Percentiles rank a stretch among this genome's conserved stretches.
Conservation (phyloP, 495 filamentous ascomycete genomes). For the Penicillium paradoxum region DNA sequence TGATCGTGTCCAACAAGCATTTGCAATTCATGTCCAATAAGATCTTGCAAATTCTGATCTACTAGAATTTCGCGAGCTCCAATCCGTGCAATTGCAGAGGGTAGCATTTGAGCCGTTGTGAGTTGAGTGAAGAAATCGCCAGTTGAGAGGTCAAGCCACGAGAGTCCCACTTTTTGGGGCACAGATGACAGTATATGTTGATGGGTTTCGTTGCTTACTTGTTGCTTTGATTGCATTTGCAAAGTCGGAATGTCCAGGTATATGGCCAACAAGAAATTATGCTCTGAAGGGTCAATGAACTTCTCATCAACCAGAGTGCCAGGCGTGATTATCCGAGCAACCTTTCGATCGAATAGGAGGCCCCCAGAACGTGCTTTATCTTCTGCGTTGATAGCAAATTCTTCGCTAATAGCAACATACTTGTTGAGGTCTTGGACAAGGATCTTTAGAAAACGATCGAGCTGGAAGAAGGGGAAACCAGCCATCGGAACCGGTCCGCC, state of each 20-base stretch:
- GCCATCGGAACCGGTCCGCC: conserved; percentile 79
- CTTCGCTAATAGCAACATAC: conserved; percentile 91
- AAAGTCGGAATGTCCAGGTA: conserved; percentile 42
- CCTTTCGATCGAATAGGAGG: conserved; percentile 73
- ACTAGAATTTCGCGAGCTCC: conserved; percentile 81
- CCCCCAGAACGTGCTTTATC: conserved; percentile 66
- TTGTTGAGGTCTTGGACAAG: conserved; percentile 86
- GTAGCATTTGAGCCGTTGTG: conserved; percentile 65
- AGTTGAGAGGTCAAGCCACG: conserved; percentile 94
- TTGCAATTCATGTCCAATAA: conserved; percentile 37
- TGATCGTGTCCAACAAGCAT: conserved; percentile 40
- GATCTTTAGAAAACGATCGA: conserved; percentile 86
- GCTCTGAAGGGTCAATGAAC: conserved; percentile 87
- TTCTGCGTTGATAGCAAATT: conserved; percentile 67
- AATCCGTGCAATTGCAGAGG: conserved; percentile 75
- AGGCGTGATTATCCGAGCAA: conserved; percentile 84
- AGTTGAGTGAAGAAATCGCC: conserved; percentile 86
- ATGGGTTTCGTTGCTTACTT: conserved; percentile 13
- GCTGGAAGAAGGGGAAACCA: conserved; percentile 88
- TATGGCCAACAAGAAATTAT: conserved; percentile 84
- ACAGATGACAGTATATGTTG: conserved; percentile 37
- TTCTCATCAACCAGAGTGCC: conserved; percentile 96
- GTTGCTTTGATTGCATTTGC: conserved; percentile 14
- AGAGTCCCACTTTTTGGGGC: conserved; percentile 61
- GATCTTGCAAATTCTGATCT: conserved; percentile 53